Evolutionary conservation across 495 filamentous ascomycete genomes (phyloP).

Genomic region (Beverwykella pulmonaria): DNA sequence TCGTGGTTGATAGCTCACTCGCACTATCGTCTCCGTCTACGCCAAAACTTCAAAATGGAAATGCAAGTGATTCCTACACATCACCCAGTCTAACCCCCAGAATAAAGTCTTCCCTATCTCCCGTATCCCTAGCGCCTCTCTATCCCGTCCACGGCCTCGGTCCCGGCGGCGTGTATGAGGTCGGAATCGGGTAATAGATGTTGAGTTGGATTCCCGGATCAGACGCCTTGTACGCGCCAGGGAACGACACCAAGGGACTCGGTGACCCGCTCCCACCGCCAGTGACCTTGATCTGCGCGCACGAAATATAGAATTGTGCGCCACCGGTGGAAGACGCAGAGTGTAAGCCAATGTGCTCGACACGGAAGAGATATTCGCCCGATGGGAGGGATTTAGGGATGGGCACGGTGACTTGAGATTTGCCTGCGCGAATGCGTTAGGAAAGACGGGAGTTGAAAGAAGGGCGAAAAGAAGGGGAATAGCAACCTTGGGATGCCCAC

Average conservation of each 20-base stretch:
- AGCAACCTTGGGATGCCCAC: slow-evolving; percentile 52
- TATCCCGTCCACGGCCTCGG: slow-evolving; percentile 28
- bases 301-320: slow-evolving; percentile 59
- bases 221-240: slow-evolving; percentile 55
- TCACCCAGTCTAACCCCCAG: too few relatives aligned
- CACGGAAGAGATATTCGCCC: slow-evolving; percentile 37
- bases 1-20: slow-evolving; percentile 1
- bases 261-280: slow-evolving; percentile 57
- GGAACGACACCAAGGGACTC: slow-evolving; percentile 52
- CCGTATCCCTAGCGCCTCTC: too few relatives aligned
- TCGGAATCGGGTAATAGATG: slow-evolving; percentile 49
- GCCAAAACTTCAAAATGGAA: too few relatives aligned
- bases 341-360: slow-evolving; percentile 50
- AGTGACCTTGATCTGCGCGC: slow-evolving; percentile 62
- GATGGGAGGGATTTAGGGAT: slow-evolving; percentile 48
- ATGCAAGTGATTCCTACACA: too few relatives aligned
- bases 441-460: too few relatives aligned
- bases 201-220: slow-evolving; percentile 56
- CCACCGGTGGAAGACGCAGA: slow-evolving; percentile 44
- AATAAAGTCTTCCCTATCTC: too few relatives aligned
- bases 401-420: slow-evolving; percentile 46
- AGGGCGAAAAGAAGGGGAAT: background rate
- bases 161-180: slow-evolving; percentile 52
- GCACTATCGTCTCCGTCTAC: background rate
- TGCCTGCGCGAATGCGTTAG: too few relatives aligned